Evolutionary conservation across 768 basidiomycete genomes (phyloP).

Genomic region (Serendipita sp.): DNA sequence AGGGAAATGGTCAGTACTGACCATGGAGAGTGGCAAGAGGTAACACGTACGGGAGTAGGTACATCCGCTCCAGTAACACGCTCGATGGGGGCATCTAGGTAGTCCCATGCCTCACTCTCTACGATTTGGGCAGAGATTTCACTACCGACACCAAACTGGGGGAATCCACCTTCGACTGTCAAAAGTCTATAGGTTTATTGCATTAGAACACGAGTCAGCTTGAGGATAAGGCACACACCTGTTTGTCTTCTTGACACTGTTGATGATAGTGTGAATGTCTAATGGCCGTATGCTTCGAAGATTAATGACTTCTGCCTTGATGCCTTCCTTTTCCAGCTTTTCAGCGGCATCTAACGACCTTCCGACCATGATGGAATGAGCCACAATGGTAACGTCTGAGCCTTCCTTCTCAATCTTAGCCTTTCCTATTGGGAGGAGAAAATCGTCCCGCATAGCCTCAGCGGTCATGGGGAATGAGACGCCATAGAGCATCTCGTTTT

Average conservation of each 20-base stretch:
- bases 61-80: constrained; percentile 92
- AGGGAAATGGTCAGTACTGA: constrained; percentile 8
- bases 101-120: constrained; percentile 96
- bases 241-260: constrained; percentile 97
- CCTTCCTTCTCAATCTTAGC: constrained; percentile 91
- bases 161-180: constrained; percentile 97
- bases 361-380: constrained; percentile 96
- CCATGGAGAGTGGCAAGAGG: neutral
- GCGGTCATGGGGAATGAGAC: constrained; percentile 90
- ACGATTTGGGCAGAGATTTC: constrained; percentile 97
- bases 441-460: constrained; percentile 91
- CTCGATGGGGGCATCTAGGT: constrained; percentile 96
- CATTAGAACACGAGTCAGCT: constrained; percentile 4
- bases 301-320: constrained; percentile 97
- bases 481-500: constrained; percentile 99
- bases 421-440: constrained; percentile 92
- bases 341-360: constrained; percentile 93
- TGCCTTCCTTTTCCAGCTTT: constrained; percentile 81
- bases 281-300: constrained; percentile 88
- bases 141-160: constrained; percentile 92
- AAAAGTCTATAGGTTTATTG: constrained; percentile 44
- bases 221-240: constrained; percentile 32
- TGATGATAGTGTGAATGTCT: constrained; percentile 93
- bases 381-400: constrained; percentile 86
- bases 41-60: constrained; percentile 68